These are phyloP conservation scores for Aspergillus arachidicola DNA, from an alignment of 2,329 filamentous ascomycete genomes.

Conservation along the genomic window DNA sequence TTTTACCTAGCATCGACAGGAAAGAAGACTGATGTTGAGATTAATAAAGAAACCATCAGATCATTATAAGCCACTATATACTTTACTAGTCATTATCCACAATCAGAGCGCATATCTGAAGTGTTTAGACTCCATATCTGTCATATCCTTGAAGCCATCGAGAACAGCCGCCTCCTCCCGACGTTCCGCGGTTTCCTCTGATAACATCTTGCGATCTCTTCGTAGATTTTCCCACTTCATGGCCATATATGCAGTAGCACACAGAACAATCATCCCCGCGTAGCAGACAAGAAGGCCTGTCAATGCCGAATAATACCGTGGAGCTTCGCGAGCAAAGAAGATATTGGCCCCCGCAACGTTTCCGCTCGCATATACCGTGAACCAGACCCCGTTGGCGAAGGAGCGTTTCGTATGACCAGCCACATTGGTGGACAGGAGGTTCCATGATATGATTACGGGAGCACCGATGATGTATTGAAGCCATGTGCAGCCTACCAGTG, in stretches of 20 bases:
- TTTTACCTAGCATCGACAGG: no score
- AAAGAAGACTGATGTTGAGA: no score
- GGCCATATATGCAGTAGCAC: constrained; percentile 24
- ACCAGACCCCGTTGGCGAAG: constrained; percentile 54
- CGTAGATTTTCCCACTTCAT: constrained; percentile 31
- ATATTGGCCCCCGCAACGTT: constrained; percentile 54
- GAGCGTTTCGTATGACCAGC: constrained; percentile 57
- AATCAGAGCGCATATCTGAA: constrained; percentile 38
- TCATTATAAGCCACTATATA: not conserved
- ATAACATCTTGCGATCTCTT: constrained; percentile 16
- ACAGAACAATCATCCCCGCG: constrained; percentile 44
- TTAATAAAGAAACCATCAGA: no score
- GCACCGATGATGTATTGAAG: constrained; percentile 54
- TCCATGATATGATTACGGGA: constrained; percentile 56
- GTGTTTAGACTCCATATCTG: constrained; percentile 39
- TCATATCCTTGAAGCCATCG: constrained; percentile 42
- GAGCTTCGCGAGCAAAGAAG: constrained; percentile 48
- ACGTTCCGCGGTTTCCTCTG: not conserved
- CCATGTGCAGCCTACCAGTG: constrained; percentile 57
- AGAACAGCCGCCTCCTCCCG: constrained; percentile 24
- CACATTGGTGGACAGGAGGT: constrained; percentile 50
- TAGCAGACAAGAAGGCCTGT: constrained; percentile 48
- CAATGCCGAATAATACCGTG: constrained; percentile 50
- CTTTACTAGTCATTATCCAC: not conserved
- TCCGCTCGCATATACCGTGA: constrained; percentile 51